Percentiles rank a stretch among this genome's conserved stretches.
These are phyloP conservation scores for Globisporangium cederbergense DNA, from an alignment of 352 stramenopile species.

Conservation along the genomic window DNA sequence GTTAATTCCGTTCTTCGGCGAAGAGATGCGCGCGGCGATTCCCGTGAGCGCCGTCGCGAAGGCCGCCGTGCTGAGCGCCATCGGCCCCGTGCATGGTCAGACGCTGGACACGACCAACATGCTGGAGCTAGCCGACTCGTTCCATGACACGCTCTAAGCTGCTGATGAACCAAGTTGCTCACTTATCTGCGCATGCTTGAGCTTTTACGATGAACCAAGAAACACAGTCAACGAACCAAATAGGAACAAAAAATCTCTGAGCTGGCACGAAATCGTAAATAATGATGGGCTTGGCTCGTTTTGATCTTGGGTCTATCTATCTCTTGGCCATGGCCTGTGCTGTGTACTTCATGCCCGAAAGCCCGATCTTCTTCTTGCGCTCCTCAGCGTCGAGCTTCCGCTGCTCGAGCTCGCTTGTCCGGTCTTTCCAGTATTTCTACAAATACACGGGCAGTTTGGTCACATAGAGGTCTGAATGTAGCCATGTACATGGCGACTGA, in stretches of 20 bases:
- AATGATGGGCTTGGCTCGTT: neutral
- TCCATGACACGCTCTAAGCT: constrained; percentile 63
- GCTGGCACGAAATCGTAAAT: neutral
- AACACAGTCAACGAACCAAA: neutral
- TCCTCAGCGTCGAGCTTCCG: constrained; percentile 58
- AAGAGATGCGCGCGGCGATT: constrained; percentile 63
- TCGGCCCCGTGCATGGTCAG: constrained; percentile 52
- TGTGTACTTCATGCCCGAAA: constrained; percentile 73
- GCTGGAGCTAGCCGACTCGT: constrained; percentile 69
- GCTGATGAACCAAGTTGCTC: neutral
- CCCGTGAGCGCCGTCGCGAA: constrained; percentile 71
- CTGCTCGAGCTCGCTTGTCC: constrained; percentile 57
- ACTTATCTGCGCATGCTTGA: neutral
- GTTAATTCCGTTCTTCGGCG: constrained; percentile 61
- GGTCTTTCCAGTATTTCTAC: constrained; percentile 73
- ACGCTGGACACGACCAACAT: constrained; percentile 73
- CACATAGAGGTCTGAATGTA: neutral
- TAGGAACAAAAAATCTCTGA: neutral
- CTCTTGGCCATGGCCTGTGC: constrained; percentile 40
- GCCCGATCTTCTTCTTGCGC: constrained; percentile 71
- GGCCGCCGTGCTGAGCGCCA: constrained; percentile 78
- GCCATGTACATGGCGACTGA: constrained; percentile 1
- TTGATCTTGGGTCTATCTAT: constrained; percentile 3
- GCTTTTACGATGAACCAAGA: neutral
- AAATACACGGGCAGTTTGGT: neutral